Percentiles rank a stretch among this genome's conserved stretches.
These are phyloP conservation scores for Solanum boliviense DNA, from an alignment of 257 asterid species.

Conservation along the genomic window DNA sequence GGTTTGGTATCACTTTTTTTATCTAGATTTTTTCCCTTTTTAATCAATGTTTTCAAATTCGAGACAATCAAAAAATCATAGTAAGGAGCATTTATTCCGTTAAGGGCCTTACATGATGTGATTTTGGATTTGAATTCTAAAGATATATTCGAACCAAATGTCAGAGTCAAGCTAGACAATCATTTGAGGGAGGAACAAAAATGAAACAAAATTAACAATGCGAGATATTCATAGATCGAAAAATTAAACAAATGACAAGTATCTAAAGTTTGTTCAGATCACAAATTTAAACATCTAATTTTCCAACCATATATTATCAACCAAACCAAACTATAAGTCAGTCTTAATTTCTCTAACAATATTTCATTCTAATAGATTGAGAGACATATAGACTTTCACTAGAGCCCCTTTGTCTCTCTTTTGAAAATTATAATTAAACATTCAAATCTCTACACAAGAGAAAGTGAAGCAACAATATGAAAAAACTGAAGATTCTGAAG, in stretches of 20 bases:
- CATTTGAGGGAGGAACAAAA: too few relatives aligned
- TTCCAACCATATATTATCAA: not conserved
- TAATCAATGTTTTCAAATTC: not conserved
- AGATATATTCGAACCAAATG: not conserved
- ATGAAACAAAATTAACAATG: not conserved
- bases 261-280: not conserved
- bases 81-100: not conserved
- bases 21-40: too few relatives aligned
- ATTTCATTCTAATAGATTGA: not conserved
- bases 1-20: too few relatives aligned
- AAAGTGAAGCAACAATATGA: slow-evolving; percentile 88
- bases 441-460: slow-evolving; percentile 26
- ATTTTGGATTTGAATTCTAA: not conserved
- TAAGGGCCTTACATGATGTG: not conserved
- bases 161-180: not conserved
- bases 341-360: not conserved
- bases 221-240: not conserved
- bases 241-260: not conserved
- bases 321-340: not conserved
- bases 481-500: slow-evolving; percentile 73
- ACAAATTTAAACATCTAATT: not conserved
- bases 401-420: not conserved
- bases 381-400: not conserved
- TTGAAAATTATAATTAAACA: not conserved
- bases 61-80: not conserved